A percentile compares a stretch with the other conserved stretches of the same genome.
Conservation (phyloP, 129 eudicot species). For the Arctium minus region DNA sequence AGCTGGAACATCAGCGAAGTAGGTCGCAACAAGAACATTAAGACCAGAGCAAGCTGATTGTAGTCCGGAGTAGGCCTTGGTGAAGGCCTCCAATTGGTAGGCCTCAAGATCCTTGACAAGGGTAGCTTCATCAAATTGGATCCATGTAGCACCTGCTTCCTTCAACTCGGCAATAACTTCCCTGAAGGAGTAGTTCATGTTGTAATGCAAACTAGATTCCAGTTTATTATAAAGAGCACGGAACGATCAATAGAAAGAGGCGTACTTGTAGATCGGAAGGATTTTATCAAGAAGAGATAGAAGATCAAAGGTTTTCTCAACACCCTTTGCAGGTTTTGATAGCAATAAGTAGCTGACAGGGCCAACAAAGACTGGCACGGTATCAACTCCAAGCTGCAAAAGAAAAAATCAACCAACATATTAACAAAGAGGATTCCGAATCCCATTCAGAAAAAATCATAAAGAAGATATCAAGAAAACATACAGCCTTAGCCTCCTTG, state of each 20-base stretch:
- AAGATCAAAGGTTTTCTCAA: constrained; percentile 12
- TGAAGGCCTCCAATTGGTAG: constrained; percentile 64
- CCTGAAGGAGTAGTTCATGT: constrained; percentile 35
- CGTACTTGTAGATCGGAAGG: constrained; percentile 71
- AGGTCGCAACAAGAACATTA: constrained; percentile 57
- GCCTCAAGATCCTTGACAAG: constrained; percentile 66
- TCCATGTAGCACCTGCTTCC: constrained; percentile 72
- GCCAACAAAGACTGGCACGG: constrained; percentile 75
- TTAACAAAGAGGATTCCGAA: neutral
- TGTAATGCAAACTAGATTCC: neutral
- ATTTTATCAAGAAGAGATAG: constrained; percentile 63
- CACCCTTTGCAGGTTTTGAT: constrained; percentile 23
- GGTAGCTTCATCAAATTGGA: constrained; percentile 75
- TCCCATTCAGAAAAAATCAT: neutral
- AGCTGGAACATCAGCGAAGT: constrained; percentile 70
- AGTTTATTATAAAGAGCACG: neutral
- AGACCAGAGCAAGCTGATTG: constrained; percentile 64
- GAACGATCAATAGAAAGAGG: neutral
- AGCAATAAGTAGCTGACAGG: constrained; percentile 68
- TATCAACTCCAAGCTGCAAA: constrained; percentile 76
- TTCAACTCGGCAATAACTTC: constrained; percentile 67
- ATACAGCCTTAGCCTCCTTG: constrained; percentile 83
- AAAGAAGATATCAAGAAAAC: constrained; percentile 9
- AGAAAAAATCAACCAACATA: neutral
- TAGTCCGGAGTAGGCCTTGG: constrained; percentile 55